These are phyloP conservation scores for Saitozyma podzolica DNA, from an alignment of 768 basidiomycete genomes.

Conservation along the genomic window DNA sequence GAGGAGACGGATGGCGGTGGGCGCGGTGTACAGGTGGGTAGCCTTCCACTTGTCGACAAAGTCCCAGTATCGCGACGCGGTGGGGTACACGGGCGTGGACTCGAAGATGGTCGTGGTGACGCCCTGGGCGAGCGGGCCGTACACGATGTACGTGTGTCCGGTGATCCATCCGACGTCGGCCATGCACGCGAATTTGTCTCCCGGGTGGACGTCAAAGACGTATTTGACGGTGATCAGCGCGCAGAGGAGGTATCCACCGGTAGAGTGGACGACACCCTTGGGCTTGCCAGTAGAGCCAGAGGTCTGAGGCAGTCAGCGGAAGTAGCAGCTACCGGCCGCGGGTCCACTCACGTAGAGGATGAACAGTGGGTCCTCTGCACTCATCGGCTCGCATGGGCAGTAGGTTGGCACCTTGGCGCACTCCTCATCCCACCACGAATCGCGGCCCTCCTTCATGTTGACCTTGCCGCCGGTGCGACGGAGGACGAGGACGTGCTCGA, in stretches of 20 bases:
- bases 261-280: conserved; percentile 80
- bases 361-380: conserved; percentile 93
- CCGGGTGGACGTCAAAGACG: conserved; percentile 96
- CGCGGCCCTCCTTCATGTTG: conserved; percentile 76
- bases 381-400: conserved; percentile 84
- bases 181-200: conserved; percentile 96
- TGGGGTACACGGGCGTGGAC: conserved; percentile 94
- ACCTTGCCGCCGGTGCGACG: conserved; percentile 81
- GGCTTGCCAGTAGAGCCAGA: conserved; percentile 94
- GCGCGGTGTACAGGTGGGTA: conserved; percentile 83
- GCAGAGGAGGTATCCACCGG: conserved; percentile 75
- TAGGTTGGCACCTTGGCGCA: conserved; percentile 76
- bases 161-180: conserved; percentile 99
- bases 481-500: conserved; percentile 88
- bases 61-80: conserved; percentile 95
- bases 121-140: conserved; percentile 72
- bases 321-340: conserved; percentile 13
- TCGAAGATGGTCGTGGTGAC: conserved; percentile 73
- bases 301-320: conserved; percentile 59
- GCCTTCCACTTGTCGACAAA: conserved; percentile 87
- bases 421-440: conserved; percentile 98
- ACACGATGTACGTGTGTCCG: conserved; percentile 94
- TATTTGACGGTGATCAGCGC: conserved; percentile 92
- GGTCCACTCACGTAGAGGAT: conserved; percentile 83
- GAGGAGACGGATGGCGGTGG: conserved; percentile 74